Evolutionary conservation across 1,284 basidiomycete species (phyloP).

Genomic region (Ustanciosporium gigantosporum): DNA sequence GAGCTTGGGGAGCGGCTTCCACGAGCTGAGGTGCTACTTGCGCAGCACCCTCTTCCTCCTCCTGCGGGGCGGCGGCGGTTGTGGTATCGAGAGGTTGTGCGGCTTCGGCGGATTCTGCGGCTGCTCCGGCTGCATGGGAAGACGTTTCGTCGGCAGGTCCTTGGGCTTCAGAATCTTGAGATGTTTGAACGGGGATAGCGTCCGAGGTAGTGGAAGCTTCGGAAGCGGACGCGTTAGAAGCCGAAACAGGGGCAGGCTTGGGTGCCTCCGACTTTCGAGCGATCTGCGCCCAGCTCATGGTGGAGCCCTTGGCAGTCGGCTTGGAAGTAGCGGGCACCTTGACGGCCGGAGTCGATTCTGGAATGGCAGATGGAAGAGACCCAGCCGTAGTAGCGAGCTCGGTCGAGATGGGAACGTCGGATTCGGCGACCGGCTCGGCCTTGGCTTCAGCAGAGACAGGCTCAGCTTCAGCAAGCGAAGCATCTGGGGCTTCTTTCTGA

Average conservation of each 20-base stretch:
- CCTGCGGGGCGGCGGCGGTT: slow-evolving; percentile 4
- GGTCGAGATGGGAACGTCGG: slow-evolving; percentile 11
- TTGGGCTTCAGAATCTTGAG: no score
- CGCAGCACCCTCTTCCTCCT: not conserved
- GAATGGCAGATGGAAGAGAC: slow-evolving; percentile 25
- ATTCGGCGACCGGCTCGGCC: not conserved
- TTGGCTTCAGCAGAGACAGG: slow-evolving; percentile 13
- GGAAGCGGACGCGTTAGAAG: slow-evolving; percentile 2
- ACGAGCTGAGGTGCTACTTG: not conserved
- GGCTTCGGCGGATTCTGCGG: not conserved
- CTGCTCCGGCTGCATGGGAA: no score
- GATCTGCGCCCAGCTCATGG: slow-evolving; percentile 60
- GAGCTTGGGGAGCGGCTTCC: not conserved
- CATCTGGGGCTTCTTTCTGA: slow-evolving; percentile 14
- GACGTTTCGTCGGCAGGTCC: slow-evolving; percentile 18
- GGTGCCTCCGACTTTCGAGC: slow-evolving; percentile 53
- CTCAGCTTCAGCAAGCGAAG: slow-evolving; percentile 5
- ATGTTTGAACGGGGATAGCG: slow-evolving; percentile 1
- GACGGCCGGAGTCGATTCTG: slow-evolving; percentile 23
- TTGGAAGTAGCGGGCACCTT: slow-evolving; percentile 43
- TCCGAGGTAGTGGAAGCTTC: slow-evolving; percentile 13
- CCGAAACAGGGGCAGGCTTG: slow-evolving; percentile 24
- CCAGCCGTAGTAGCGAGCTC: slow-evolving; percentile 31
- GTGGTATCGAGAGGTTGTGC: not conserved
- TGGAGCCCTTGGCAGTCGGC: slow-evolving; percentile 13